phyloP scores from a whole-genome alignment of 306 rosid genomes.

The Acacia confusa region DNA sequence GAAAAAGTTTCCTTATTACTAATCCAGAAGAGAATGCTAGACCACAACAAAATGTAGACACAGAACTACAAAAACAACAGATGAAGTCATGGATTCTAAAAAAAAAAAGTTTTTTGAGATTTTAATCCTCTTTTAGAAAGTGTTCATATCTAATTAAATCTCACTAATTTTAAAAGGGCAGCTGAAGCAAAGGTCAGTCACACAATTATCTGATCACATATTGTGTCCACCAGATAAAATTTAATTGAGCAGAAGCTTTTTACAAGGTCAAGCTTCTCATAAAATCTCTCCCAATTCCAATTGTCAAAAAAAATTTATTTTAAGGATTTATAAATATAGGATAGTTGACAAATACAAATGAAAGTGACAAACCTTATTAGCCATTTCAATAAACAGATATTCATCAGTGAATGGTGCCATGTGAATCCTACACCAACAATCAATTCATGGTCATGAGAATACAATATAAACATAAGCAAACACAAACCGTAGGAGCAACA shows the following conservation, averaged over 20 bases:
- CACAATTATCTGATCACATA: neutral
- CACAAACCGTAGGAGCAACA: neutral
- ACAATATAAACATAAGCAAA: conserved; percentile 7
- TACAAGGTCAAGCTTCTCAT: conserved; percentile 8
- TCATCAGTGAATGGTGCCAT: conserved; percentile 99
- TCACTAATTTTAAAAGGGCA: conserved; percentile 16
- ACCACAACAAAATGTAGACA: conserved; percentile 25
- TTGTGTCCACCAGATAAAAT: neutral
- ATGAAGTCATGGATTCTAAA: neutral
- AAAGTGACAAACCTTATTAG: conserved; percentile 75
- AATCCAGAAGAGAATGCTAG: neutral
- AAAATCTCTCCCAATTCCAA: conserved; percentile 21
- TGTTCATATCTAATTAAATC: conserved; percentile 4
- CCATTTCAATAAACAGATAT: conserved; percentile 89
- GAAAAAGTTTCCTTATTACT: conserved; percentile 6
- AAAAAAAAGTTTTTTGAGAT: neutral
- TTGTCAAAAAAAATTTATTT: conserved; percentile 13
- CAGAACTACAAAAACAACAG: conserved; percentile 2
- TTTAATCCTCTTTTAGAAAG: neutral
- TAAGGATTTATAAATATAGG: conserved; percentile 3
- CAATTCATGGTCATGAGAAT: conserved; percentile 45
- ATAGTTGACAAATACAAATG: conserved; percentile 8
- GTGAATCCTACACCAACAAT: conserved; percentile 79
- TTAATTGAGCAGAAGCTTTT: conserved; percentile 7
- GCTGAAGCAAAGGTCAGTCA: conserved; percentile 22